phyloP scores from a whole-genome alignment of 1,139 yeast genomes.

The Kodamaea alishanica region DNA sequence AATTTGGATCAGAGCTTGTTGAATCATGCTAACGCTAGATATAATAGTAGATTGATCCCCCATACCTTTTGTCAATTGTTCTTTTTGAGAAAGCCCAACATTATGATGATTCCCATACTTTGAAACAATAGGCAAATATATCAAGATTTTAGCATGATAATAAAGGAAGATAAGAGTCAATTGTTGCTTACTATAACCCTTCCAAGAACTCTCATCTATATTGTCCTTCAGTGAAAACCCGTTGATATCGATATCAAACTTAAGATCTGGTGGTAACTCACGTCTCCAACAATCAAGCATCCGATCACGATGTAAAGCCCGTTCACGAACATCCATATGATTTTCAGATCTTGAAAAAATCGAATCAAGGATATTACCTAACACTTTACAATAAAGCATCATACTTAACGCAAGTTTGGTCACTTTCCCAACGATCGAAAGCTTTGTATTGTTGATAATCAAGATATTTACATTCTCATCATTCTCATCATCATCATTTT shows the following conservation, averaged over 20 bases:
- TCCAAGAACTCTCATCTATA: constrained; percentile 31
- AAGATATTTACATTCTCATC: constrained; percentile 51
- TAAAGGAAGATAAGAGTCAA: constrained; percentile 62
- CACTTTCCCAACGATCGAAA: constrained; percentile 67
- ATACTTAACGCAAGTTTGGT: constrained; percentile 57
- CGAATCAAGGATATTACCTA: constrained; percentile 71
- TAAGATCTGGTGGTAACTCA: constrained; percentile 58
- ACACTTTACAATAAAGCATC: constrained; percentile 67
- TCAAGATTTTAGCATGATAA: constrained; percentile 75
- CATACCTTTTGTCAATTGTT: constrained; percentile 29
- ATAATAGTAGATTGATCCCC: constrained; percentile 19
- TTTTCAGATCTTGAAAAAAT: constrained; percentile 48
- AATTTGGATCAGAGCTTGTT: constrained; percentile 69
- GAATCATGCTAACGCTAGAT: constrained; percentile 63
- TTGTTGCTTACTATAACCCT: constrained; percentile 44
- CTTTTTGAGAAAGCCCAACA: constrained; percentile 44
- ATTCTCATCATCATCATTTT: constrained; percentile 40
- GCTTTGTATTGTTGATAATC: constrained; percentile 53
- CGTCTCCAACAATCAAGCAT: constrained; percentile 77
- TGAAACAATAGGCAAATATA: constrained; percentile 71
- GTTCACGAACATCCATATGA: constrained; percentile 31
- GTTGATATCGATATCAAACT: constrained; percentile 64
- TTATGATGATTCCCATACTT: constrained; percentile 44
- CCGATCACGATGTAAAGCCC: constrained; percentile 56
- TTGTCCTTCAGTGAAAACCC: constrained; percentile 46